These are phyloP conservation scores for Oenanthe javanica DNA, from an alignment of 140 eudicot species.

Conservation along the genomic window DNA sequence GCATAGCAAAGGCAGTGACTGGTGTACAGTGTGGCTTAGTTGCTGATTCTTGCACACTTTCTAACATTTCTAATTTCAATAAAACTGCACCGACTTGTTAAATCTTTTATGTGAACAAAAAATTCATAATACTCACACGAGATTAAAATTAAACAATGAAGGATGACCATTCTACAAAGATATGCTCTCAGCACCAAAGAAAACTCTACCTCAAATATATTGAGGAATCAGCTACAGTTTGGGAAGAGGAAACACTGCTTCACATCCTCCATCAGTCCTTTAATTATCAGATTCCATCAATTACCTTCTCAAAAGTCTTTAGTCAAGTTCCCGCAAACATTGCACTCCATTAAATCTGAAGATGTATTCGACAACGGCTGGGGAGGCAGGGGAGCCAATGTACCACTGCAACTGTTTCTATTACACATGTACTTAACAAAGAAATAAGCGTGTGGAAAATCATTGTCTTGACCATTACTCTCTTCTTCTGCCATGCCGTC, in stretches of 20 bases:
- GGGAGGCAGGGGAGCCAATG: constrained; percentile 90
- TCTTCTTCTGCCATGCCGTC: constrained; percentile 40
- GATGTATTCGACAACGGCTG: constrained; percentile 37
- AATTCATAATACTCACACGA: not conserved
- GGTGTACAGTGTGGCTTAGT: not conserved
- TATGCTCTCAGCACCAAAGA: not conserved
- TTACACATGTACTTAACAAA: constrained; percentile 76
- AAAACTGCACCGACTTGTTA: not conserved
- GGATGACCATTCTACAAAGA: not conserved
- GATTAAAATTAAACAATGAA: not conserved
- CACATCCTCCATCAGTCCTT: not conserved
- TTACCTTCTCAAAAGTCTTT: constrained; percentile 33
- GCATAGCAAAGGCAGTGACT: not conserved
- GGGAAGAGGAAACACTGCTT: not conserved
- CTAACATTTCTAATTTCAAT: not conserved
- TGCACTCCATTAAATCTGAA: constrained; percentile 64
- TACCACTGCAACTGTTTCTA: constrained; percentile 73
- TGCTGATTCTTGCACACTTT: not conserved
- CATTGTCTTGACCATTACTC: constrained; percentile 31
- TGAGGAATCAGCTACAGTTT: not conserved
- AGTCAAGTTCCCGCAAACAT: constrained; percentile 62
- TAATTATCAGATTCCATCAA: constrained; percentile 3
- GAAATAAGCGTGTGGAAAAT: constrained; percentile 88
- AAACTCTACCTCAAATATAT: not conserved
- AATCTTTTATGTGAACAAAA: not conserved